Conservation (phyloP, 2,329 filamentous ascomycete genomes). For the Cladosporium sp. region DNA sequence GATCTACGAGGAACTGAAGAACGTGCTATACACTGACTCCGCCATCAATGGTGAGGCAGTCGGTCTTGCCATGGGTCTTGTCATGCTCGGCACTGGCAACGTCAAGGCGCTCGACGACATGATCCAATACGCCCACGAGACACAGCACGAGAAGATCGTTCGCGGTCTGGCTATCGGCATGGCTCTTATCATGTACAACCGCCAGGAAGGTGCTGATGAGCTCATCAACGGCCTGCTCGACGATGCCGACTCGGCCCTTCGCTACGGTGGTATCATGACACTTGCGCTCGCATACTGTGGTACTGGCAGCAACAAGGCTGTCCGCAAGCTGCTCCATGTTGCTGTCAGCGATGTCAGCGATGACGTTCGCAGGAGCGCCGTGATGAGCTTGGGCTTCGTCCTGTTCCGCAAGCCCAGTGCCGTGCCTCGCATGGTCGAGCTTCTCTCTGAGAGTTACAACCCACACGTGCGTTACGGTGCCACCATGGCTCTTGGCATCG, state of each 20-base stretch:
- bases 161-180: constrained; percentile 93
- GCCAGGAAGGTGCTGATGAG: constrained; percentile 91
- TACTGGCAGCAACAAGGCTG: constrained; percentile 97
- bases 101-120: constrained; percentile 91
- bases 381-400: constrained; percentile 98
- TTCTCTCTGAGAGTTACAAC: constrained; percentile 97
- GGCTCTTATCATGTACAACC: constrained; percentile 97
- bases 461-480: constrained; percentile 97
- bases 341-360: constrained; percentile 98
- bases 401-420: constrained; percentile 96
- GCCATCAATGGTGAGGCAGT: constrained; percentile 97
- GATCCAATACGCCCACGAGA: constrained; percentile 97
- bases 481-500: constrained; percentile 97
- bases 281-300: constrained; percentile 96
- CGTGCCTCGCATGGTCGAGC: constrained; percentile 97
- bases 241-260: constrained; percentile 87
- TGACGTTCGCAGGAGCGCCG: constrained; percentile 90
- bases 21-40: constrained; percentile 87
- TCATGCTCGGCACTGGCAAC: constrained; percentile 98
- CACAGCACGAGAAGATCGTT: constrained; percentile 98
- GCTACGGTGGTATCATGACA: constrained; percentile 98
- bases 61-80: constrained; percentile 91
- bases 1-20: constrained; percentile 88
- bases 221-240: constrained; percentile 90
- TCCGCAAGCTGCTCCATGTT: constrained; percentile 90